Conservation (phyloP, 352 stramenopile genomes). For the Elongisporangium anandrum region DNA sequence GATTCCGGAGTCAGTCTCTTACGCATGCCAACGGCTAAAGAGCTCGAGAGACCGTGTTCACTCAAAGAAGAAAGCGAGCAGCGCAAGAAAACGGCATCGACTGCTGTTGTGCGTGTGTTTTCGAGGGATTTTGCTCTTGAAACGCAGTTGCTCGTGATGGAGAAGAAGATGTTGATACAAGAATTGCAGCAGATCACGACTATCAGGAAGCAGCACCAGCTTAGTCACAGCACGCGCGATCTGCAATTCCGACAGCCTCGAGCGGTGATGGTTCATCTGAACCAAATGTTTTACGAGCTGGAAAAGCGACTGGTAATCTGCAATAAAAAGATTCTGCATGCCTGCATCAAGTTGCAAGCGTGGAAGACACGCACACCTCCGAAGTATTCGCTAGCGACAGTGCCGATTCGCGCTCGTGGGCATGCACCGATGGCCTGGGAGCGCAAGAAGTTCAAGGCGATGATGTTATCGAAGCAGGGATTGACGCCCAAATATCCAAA, state of each 20-base stretch:
- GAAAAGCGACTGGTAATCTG: constrained; percentile 51
- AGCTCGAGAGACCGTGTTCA: constrained; percentile 16
- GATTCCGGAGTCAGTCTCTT: constrained; percentile 57
- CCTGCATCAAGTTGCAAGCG: constrained; percentile 45
- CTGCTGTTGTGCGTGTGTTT: constrained; percentile 50
- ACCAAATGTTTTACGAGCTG: constrained; percentile 38
- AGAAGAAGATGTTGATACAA: constrained; percentile 56
- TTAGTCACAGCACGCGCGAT: constrained; percentile 4
- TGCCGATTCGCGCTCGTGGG: constrained; percentile 36
- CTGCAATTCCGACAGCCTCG: constrained; percentile 19
- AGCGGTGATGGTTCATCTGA: constrained; percentile 40
- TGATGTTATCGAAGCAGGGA: constrained; percentile 1
- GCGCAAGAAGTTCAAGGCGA: constrained; percentile 21
- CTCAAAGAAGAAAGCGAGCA: constrained; percentile 12
- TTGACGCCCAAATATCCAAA: constrained; percentile 21
- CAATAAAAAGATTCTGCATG: constrained; percentile 54
- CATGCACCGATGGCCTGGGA: constrained; percentile 39
- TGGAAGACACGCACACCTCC: not conserved
- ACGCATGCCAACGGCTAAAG: constrained; percentile 31
- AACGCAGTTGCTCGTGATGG: constrained; percentile 42
- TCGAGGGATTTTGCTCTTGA: constrained; percentile 34
- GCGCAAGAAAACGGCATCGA: constrained; percentile 3
- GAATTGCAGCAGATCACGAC: constrained; percentile 37
- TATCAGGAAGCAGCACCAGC: constrained; percentile 18
- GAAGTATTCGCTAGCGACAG: constrained; percentile 28